Conservation (phyloP, 129 eudicot species). For the Arctium minus region DNA sequence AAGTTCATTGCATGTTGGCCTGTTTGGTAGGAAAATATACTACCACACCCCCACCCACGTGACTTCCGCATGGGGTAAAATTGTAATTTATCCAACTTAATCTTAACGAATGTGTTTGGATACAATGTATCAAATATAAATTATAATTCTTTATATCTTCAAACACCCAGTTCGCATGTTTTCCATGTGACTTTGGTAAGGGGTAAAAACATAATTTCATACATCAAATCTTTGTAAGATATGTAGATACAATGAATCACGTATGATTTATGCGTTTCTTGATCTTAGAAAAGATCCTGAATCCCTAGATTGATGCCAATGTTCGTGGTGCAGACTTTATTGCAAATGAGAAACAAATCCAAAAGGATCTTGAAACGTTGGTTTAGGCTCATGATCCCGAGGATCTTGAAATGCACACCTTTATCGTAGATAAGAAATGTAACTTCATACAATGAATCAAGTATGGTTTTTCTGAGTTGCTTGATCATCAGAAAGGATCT, state of each 20-base stretch:
- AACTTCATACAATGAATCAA: not conserved
- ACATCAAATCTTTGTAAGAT: not conserved
- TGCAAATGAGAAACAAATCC: not conserved
- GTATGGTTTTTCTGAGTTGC: not conserved
- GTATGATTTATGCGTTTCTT: not conserved
- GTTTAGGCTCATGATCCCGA: not conserved
- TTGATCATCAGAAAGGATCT: not conserved
- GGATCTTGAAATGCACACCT: not conserved
- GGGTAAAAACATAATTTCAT: not conserved
- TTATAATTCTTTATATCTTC: not conserved
- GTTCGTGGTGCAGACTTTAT: not conserved
- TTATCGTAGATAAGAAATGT: not conserved
- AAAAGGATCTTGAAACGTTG: not conserved
- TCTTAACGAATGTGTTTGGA: not conserved
- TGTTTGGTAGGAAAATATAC: not conserved
- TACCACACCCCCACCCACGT: not conserved
- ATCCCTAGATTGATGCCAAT: not conserved
- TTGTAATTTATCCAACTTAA: not conserved
- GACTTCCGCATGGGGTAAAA: constrained; percentile 3
- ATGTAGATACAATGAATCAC: constrained; percentile 2
- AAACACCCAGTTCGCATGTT: not conserved
- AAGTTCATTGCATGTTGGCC: constrained; percentile 19
- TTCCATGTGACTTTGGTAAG: not conserved
- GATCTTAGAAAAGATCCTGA: not conserved
- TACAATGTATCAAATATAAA: not conserved